phyloP scores from a whole-genome alignment of 176 grass and related monocot genomes.

The Themeda triandra region DNA sequence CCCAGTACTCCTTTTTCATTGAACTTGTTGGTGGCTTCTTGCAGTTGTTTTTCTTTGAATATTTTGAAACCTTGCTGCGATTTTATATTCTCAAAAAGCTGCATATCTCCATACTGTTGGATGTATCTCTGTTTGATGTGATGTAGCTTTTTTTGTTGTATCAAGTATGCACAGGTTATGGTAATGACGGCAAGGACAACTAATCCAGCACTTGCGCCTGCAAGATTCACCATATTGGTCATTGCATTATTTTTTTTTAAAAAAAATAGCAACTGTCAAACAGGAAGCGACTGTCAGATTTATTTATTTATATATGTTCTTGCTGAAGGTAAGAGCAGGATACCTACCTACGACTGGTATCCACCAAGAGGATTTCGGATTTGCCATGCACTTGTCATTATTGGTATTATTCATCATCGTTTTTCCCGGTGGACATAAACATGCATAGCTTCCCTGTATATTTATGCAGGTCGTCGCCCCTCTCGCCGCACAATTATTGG shows the following conservation, averaged over 20 bases:
- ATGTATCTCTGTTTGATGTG: background rate
- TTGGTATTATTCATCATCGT: background rate
- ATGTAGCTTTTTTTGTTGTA: background rate
- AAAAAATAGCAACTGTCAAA: too few species aligned
- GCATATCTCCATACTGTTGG: background rate
- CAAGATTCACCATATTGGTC: too few species aligned
- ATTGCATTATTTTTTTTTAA: too few species aligned
- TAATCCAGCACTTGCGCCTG: background rate
- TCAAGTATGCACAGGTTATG: background rate
- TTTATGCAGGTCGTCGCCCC: background rate
- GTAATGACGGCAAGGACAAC: background rate
- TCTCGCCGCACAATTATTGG: background rate
- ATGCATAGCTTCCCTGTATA: background rate
- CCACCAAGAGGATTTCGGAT: background rate
- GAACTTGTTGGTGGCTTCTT: background rate
- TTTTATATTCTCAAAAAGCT: background rate
- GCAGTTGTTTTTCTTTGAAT: background rate
- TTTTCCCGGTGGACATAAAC: background rate
- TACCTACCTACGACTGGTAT: background rate
- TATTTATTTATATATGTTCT: too few species aligned
- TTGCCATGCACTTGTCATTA: background rate
- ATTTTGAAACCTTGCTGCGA: conserved; percentile 7
- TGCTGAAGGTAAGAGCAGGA: too few species aligned
- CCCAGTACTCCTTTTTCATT: background rate
- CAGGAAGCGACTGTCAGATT: too few species aligned